Evolutionary conservation across 2,329 filamentous ascomycete species (phyloP), one percentile per base, ranked within the genome.

Genomic region (Trichoderma atrobrunneum): DNA sequence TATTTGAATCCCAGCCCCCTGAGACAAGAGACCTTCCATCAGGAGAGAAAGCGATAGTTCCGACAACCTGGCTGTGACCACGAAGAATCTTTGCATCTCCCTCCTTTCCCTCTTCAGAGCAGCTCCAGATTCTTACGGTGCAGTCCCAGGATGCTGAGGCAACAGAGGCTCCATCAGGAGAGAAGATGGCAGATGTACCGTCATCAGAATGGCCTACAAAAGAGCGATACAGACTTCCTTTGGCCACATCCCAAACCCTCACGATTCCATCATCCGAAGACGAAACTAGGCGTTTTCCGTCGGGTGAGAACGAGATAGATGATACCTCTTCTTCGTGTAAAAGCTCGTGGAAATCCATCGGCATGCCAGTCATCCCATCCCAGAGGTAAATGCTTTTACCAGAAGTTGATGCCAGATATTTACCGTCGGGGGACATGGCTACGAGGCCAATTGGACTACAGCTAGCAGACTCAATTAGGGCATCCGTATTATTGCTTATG

Each of bases 391-490:
- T 51, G 1, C 1, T 12, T 3, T 11, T 0, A 1, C 10, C 10
- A 12, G 43, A 21, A 51, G 0, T 1, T 6, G 43, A 51, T 3
- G 43, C 43, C n/a, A 51, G 43, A 51, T 21, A 21, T 51, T 51
- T 21, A 21, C 43, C 43, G 3, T 51, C 43, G 2, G 10, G n/a
- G 1, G 43, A 51, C n/a, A 51, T 51, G 5, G 43, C 1, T 3
- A 48, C 21, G 4, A 3, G 0, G 4, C 0, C 21, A 8, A 48
- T 3, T 0, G 18, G 7, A 6, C 6, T 1, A 7, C 5, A 6
- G 2, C 16, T 21, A 4, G 2, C 0, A 18, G n/a, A 2, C 0
- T 48, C 43, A 21, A 1, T 6, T 12, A 5, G 43, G n/a, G 43
- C 2, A 21, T 6, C 6, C n/a, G 1, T 21, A 6, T 12, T 10